These are phyloP conservation scores for Colletotrichum paranaense DNA, from an alignment of 2,329 filamentous ascomycete genomes.

Conservation along the genomic window DNA sequence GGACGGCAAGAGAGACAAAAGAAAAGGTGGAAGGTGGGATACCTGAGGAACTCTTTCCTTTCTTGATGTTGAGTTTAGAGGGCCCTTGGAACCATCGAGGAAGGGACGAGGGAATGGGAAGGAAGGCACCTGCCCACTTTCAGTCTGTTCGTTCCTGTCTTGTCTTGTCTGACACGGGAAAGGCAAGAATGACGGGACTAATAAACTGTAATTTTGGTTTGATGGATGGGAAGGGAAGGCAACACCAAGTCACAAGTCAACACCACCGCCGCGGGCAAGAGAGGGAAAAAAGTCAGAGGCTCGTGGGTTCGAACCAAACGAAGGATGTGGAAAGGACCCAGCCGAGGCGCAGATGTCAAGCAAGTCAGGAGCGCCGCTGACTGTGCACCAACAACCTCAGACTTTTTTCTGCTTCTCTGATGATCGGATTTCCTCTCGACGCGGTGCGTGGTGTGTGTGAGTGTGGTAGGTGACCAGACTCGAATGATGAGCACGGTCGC, in stretches of 20 bases:
- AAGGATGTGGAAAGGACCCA: neutral
- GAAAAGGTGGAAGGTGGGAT: neutral
- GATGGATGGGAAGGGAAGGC: neutral
- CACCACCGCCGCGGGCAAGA: neutral
- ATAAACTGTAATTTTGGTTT: neutral
- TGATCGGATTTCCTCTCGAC: neutral
- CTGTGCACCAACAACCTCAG: neutral
- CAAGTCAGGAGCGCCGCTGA: neutral
- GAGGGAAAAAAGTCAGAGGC: too few relatives aligned
- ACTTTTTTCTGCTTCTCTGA: neutral
- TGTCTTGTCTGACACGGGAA: neutral
- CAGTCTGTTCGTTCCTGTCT: neutral
- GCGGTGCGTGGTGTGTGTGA: neutral
- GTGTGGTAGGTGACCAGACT: slow-evolving; percentile 1
- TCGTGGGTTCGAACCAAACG: neutral
- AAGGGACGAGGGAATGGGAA: neutral
- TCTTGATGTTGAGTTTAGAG: neutral
- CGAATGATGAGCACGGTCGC: slow-evolving; percentile 15
- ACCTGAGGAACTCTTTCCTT: neutral
- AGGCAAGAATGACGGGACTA: neutral
- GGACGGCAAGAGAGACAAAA: neutral
- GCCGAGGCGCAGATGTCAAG: slow-evolving; percentile 24
- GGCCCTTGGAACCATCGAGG: neutral
- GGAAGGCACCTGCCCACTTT: neutral
- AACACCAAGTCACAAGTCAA: neutral